Conservation (phyloP, 192 early-diverging fungal species). For the Coemansia sp. region DNA sequence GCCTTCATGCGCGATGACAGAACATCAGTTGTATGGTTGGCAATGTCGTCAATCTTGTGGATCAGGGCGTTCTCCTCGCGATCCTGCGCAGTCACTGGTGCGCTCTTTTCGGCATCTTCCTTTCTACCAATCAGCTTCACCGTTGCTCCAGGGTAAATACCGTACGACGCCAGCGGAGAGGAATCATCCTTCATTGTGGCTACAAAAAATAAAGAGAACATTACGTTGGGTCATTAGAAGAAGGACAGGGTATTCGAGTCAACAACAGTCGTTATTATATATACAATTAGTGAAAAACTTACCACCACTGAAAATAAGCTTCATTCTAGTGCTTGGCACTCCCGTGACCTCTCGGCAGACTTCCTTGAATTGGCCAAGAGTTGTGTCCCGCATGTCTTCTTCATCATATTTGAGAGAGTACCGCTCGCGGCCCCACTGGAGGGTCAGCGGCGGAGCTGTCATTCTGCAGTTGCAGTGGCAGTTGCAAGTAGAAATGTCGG, state of each 20-base stretch:
- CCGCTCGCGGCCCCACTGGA: conserved; percentile 52
- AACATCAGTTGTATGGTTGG: conserved; percentile 38
- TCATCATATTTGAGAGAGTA: conserved; percentile 51
- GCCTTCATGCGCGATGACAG: conserved; percentile 52
- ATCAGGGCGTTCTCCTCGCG: conserved; percentile 46
- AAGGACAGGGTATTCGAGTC: neutral
- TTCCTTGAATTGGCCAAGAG: conserved; percentile 71
- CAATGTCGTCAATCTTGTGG: conserved; percentile 50
- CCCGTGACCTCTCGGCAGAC: conserved; percentile 69
- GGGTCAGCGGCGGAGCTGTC: conserved; percentile 45
- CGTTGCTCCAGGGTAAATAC: conserved; percentile 69
- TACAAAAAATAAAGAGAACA: conserved; percentile 14
- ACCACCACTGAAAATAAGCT: conserved; percentile 73
- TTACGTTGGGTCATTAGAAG: neutral
- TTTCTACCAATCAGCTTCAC: conserved; percentile 69
- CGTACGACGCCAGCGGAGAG: conserved; percentile 65
- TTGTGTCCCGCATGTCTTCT: conserved; percentile 53
- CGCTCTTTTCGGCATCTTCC: conserved; percentile 34
- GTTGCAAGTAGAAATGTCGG: neutral
- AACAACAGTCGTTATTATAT: neutral
- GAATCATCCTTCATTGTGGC: conserved; percentile 75
- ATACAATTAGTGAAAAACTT: conserved; percentile 19
- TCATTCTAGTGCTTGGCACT: conserved; percentile 74
- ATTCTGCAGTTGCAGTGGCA: conserved; percentile 23
- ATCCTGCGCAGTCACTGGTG: conserved; percentile 37